Evolutionary conservation across 2,329 filamentous ascomycete species (phyloP).

Genomic region (Cladorrhinum sp.): DNA sequence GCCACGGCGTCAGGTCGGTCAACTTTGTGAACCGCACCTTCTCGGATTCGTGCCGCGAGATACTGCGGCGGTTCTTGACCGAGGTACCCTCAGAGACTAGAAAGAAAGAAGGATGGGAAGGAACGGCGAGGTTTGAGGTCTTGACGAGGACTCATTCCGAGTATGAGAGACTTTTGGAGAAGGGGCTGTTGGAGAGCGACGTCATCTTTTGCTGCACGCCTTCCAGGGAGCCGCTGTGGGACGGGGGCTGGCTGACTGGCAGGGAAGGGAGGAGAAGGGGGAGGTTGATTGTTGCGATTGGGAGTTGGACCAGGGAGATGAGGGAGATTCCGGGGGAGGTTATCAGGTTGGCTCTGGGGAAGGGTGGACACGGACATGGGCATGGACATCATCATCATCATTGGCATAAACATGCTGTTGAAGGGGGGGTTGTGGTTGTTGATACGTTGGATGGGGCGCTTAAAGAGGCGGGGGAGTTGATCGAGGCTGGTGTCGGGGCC

Average conservation of each 20-base stretch:
- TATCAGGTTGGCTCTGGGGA: constrained; percentile 57
- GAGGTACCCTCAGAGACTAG: constrained; percentile 43
- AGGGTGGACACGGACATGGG: constrained; percentile 51
- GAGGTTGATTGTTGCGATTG: constrained; percentile 68
- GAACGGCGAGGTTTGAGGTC: constrained; percentile 66
- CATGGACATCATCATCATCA: constrained; percentile 53
- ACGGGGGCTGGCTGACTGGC: constrained; percentile 66
- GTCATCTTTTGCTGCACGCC: constrained; percentile 90
- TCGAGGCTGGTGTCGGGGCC: constrained; percentile 69
- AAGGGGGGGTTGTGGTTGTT: constrained; percentile 45
- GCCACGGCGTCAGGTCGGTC: constrained; percentile 43
- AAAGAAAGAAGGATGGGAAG: constrained; percentile 58
- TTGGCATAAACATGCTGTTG: constrained; percentile 8
- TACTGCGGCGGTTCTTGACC: constrained; percentile 52
- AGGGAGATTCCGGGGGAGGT: constrained; percentile 77
- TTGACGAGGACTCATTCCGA: constrained; percentile 70
- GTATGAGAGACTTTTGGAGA: constrained; percentile 62
- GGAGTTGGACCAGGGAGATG: constrained; percentile 70
- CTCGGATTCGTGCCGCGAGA: constrained; percentile 51
- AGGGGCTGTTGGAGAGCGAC: constrained; percentile 68
- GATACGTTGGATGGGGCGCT: constrained; percentile 77
- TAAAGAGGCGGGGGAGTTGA: constrained; percentile 81
- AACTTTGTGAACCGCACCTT: constrained; percentile 80
- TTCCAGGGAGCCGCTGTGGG: constrained; percentile 70
- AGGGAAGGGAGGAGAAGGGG: constrained; percentile 68